phyloP scores from a whole-genome alignment of 108 stramenopile species.

The Aurantiochytrium sp. region DNA sequence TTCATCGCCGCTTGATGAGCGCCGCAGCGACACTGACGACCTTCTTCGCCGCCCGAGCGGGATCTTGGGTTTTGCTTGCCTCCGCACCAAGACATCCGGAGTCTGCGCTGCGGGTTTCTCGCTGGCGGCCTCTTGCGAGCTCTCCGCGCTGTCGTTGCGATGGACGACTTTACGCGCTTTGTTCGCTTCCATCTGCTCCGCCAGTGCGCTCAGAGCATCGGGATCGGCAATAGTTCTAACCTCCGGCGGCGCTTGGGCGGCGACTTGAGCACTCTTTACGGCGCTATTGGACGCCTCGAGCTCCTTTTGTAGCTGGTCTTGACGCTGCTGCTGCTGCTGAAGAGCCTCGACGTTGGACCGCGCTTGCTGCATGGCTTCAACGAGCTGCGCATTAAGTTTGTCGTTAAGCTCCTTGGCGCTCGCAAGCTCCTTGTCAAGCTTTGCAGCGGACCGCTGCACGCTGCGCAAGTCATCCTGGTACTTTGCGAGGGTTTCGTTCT shows the following conservation, averaged over 20 bases:
- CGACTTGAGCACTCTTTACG: too few relatives aligned
- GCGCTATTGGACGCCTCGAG: too few relatives aligned
- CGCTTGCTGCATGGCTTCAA: neutral
- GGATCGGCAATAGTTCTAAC: too few relatives aligned
- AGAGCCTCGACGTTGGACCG: neutral
- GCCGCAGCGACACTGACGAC: neutral
- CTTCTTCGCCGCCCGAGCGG: neutral
- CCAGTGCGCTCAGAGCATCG: too few relatives aligned
- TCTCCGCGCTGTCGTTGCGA: too few relatives aligned
- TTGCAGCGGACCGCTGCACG: neutral
- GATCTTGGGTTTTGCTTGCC: neutral
- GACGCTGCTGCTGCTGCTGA: neutral
- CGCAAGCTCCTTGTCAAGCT: neutral
- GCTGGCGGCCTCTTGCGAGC: too few relatives aligned
- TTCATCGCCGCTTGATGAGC: neutral
- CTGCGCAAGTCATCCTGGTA: neutral
- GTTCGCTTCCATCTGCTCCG: too few relatives aligned
- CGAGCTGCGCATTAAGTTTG: neutral
- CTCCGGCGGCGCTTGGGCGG: too few relatives aligned
- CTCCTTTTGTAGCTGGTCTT: too few relatives aligned
- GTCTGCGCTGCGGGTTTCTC: too few relatives aligned
- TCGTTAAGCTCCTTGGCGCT: neutral
- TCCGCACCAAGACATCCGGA: too few relatives aligned
- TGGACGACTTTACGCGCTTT: too few relatives aligned
- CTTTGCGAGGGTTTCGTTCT: neutral